phyloP scores from a whole-genome alignment of 2,329 filamentous ascomycete species.

The Ceratocystis smalleyi region DNA sequence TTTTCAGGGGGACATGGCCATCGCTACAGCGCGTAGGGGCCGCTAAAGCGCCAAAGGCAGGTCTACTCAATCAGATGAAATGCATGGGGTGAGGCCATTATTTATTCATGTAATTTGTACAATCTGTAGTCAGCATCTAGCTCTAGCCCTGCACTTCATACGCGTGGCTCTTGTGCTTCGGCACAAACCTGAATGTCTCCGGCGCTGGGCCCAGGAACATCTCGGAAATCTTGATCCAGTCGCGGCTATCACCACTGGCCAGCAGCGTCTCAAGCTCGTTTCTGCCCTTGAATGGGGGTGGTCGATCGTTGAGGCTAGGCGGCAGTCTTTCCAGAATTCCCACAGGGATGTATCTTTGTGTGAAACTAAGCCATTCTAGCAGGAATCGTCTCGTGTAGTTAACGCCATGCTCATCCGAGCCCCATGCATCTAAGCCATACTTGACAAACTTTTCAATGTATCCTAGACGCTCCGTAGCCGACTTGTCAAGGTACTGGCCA shows the following conservation, averaged over 20 bases:
- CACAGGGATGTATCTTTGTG: conserved; percentile 78
- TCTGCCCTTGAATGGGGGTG: conserved; percentile 67
- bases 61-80: no score
- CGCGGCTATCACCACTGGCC: conserved; percentile 78
- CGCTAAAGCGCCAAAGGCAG: no score
- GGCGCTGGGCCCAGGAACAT: conserved; percentile 94
- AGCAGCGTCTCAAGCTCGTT: conserved; percentile 90
- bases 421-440: conserved; percentile 89
- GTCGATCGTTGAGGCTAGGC: conserved; percentile 74
- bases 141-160: conserved; percentile 58
- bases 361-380: conserved; percentile 90
- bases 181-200: conserved; percentile 81
- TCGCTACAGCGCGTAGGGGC: not conserved
- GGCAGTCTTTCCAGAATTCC: conserved; percentile 79
- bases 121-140: conserved; percentile 22
- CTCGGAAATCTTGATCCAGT: conserved; percentile 99
- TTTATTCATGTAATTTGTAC: no score
- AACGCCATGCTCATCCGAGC: conserved; percentile 83
- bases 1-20: not conserved
- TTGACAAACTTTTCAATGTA: conserved; percentile 82
- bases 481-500: conserved; percentile 91
- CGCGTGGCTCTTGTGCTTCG: conserved; percentile 91
- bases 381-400: conserved; percentile 83
- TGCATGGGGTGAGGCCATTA: no score
- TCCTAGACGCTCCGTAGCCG: conserved; percentile 64